Conservation (phyloP, 345 rosid genomes). For the Salix purpurea region DNA sequence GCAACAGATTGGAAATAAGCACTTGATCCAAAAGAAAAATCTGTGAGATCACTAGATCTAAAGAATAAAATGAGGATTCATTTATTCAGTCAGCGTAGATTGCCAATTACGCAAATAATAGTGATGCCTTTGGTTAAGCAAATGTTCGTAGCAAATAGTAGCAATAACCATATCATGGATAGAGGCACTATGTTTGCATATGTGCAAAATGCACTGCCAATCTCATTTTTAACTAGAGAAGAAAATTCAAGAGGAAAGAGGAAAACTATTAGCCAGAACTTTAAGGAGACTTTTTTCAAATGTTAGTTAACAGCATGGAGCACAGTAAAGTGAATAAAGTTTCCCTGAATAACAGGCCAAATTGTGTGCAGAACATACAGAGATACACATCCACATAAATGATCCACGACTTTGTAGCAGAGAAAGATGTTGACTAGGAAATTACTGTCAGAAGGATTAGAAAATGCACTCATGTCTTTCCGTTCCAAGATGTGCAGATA, state of each 20-base stretch:
- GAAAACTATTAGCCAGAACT: neutral
- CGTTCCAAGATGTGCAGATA: neutral
- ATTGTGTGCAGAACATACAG: neutral
- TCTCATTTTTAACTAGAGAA: neutral
- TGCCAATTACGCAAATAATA: neutral
- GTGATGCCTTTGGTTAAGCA: neutral
- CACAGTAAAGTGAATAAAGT: neutral
- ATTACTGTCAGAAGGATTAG: neutral
- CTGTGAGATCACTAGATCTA: neutral
- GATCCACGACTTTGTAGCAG: neutral
- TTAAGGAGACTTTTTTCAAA: neutral
- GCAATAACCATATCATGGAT: neutral
- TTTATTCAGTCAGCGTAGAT: neutral
- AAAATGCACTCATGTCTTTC: neutral
- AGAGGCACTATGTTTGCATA: neutral
- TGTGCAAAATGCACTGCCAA: neutral
- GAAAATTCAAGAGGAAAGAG: neutral
- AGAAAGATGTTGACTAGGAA: neutral
- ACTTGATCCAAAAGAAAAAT: neutral
- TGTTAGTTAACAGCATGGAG: neutral
- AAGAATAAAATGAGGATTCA: neutral
- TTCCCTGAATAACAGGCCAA: neutral
- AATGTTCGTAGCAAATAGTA: neutral
- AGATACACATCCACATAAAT: neutral
- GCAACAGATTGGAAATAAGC: neutral